Evolutionary conservation across 2,329 filamentous ascomycete species (phyloP).

Genomic region (Claviceps digitariae): DNA sequence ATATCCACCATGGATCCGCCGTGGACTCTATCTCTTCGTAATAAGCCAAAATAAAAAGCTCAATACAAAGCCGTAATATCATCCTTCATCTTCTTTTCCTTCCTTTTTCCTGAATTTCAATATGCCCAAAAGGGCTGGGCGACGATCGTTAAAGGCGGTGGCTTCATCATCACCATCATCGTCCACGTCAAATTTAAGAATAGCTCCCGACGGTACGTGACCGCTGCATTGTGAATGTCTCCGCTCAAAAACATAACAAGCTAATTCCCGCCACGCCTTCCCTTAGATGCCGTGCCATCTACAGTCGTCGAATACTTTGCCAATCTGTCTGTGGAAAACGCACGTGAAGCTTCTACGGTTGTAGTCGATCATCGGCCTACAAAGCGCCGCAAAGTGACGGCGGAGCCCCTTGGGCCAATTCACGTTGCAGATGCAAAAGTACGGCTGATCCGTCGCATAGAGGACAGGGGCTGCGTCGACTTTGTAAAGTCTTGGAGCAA

Average conservation of each 20-base stretch:
- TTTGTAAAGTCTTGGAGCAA: constrained; percentile 7
- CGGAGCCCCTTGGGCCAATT: constrained; percentile 9
- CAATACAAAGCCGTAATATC: background rate
- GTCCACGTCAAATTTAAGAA: constrained; percentile 2
- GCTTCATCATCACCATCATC: background rate
- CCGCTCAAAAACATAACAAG: background rate
- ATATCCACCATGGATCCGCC: background rate
- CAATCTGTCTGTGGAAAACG: constrained; percentile 9
- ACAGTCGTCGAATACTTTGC: constrained; percentile 12
- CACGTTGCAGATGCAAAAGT: constrained; percentile 14
- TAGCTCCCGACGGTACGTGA: constrained; percentile 16
- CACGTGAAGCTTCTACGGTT: constrained; percentile 2
- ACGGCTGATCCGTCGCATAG: constrained; percentile 15
- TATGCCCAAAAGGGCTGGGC: constrained; percentile 5
- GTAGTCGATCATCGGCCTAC: constrained; percentile 8
- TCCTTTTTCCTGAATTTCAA: background rate
- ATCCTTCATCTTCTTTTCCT: too few species aligned
- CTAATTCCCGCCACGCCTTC: background rate
- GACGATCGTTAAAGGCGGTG: background rate
- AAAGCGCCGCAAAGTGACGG: constrained; percentile 19
- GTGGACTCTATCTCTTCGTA: background rate
- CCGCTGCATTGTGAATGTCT: background rate
- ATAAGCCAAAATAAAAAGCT: background rate
- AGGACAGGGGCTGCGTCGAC: constrained; percentile 4
- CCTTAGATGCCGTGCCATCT: constrained; percentile 14